Evolutionary conservation across 2,329 filamentous ascomycete species (phyloP), one percentile per base, ranked within the genome.

Genomic region (Elsinoe australis): DNA sequence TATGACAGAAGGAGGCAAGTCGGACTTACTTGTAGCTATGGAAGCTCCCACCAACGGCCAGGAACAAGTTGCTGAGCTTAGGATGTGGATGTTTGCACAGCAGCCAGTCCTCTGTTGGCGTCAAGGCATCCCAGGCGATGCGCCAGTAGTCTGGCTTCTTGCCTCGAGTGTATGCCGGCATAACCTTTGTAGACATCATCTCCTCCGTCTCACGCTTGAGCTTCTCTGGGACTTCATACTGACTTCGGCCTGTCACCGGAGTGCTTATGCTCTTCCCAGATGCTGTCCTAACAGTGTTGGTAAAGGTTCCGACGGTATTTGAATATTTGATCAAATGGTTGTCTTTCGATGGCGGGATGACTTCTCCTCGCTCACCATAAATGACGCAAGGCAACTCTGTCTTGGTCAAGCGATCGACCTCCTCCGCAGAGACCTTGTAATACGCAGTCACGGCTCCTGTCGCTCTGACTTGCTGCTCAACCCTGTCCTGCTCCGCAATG

Each of bases 11-110:
- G 24, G 6, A 12, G 6, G 7, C 26, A 29, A 7, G n/a, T n/a
- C n/a, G n/a, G 31, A 81, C 39, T 31, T 44, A 44, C 60, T 83
- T 82, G 72, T 75, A 82, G 22, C 74, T 73, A 58, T 83, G 79
- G 53, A 82, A 80, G 9, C 77, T 81, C 1, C 80, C 79, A 9
- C 76, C 79, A 0, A 74, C 75, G 0, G 79, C 79, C 18, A 84
- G 59, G 59, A 74, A 81, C 10, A 83, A 61, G 51, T 76, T 76
- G 59, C 59, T 15, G 58, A 74, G 55, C 7, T 69, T 62, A 4
- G 68, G 61, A 52, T 77, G 68, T 2, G 76, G 71, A 58, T 75
- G 71, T 22, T 53, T 60, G 5, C 72, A 71, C 55, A 83, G 74
- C 47, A 83, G 66, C 55, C 79, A 79, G 57, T 82, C 78, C 60